These are phyloP conservation scores for Chlorella sp. DNA, from an alignment of 139 green algal genomes.

Conservation along the genomic window DNA sequence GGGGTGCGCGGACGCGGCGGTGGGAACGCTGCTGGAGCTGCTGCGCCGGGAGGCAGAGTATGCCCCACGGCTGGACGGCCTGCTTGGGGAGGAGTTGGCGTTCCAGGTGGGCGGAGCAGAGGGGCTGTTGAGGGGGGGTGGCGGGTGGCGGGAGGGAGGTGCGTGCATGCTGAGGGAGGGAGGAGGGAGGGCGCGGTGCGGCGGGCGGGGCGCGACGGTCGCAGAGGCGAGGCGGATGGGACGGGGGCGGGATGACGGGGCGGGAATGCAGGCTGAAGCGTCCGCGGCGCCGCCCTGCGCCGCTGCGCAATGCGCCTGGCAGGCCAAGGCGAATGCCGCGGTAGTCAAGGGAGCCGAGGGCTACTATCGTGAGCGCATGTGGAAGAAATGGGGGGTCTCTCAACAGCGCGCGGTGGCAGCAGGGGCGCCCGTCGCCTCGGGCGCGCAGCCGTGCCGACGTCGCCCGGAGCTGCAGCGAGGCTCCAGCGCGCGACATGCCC, in stretches of 20 bases:
- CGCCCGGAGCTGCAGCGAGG: no score
- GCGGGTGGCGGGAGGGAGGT: background rate
- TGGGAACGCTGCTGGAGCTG: conserved; percentile 41
- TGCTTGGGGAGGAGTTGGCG: conserved; percentile 25
- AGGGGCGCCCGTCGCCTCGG: no score
- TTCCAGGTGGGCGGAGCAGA: conserved; percentile 17
- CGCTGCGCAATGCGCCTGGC: conserved; percentile 30
- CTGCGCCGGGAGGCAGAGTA: background rate
- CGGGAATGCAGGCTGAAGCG: no score
- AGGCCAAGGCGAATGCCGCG: conserved; percentile 44
- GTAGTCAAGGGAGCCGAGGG: conserved; percentile 57
- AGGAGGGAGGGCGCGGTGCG: no score
- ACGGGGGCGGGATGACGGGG: no score
- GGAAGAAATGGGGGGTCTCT: no score
- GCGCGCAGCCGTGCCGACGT: no score
- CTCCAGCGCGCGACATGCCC: no score
- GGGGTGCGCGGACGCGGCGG: conserved; percentile 41
- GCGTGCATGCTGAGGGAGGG: background rate
- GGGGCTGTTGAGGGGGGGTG: background rate
- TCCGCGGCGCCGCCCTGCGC: no score
- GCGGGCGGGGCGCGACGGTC: no score
- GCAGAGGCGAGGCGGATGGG: no score
- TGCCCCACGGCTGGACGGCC: conserved; percentile 12
- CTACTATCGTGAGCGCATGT: conserved; percentile 73
- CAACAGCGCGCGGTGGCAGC: no score